Percentiles rank a stretch among this genome's conserved stretches.
These are phyloP conservation scores for Daedaleopsis nitida DNA, from an alignment of 768 basidiomycete species.

Conservation along the genomic window DNA sequence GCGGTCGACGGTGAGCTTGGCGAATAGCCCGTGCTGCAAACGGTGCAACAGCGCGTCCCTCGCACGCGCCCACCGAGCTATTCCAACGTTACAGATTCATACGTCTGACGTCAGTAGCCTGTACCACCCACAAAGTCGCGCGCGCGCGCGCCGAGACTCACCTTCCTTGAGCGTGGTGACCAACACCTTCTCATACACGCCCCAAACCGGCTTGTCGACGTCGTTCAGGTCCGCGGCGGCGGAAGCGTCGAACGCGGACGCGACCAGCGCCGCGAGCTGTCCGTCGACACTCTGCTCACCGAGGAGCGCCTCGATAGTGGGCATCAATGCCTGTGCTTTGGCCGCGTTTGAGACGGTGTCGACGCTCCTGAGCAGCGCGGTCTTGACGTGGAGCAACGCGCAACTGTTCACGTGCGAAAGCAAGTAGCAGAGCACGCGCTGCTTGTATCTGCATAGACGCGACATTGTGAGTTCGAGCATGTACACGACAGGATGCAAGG, in stretches of 20 bases:
- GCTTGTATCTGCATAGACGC: constrained; percentile 57
- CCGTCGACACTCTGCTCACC: constrained; percentile 5
- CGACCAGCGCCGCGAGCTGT: constrained; percentile 33
- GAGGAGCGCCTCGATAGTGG: constrained; percentile 50
- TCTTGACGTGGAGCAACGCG: constrained; percentile 46
- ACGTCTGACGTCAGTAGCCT: constrained; percentile 1
- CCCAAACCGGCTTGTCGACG: constrained; percentile 49
- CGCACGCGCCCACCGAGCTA: constrained; percentile 43
- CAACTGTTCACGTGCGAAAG: constrained; percentile 77
- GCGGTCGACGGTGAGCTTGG: constrained; percentile 49
- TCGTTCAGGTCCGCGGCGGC: constrained; percentile 48
- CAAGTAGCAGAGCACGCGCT: constrained; percentile 72
- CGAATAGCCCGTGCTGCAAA: constrained; percentile 60
- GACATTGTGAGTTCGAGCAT: neutral
- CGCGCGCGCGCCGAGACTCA: constrained; percentile 29
- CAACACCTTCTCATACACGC: constrained; percentile 46
- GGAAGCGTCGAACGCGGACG: constrained; percentile 56
- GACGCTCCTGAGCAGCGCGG: constrained; percentile 53
- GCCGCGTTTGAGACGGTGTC: constrained; percentile 48
- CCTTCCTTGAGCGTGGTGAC: constrained; percentile 49
- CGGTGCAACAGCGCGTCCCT: constrained; percentile 45
- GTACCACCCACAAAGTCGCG: neutral
- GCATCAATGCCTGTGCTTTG: constrained; percentile 58
- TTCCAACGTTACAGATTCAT: constrained; percentile 3
- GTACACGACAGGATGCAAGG: neutral